Conservation (phyloP, 495 filamentous ascomycete species). For the Hypomontagnella monticulosa region DNA sequence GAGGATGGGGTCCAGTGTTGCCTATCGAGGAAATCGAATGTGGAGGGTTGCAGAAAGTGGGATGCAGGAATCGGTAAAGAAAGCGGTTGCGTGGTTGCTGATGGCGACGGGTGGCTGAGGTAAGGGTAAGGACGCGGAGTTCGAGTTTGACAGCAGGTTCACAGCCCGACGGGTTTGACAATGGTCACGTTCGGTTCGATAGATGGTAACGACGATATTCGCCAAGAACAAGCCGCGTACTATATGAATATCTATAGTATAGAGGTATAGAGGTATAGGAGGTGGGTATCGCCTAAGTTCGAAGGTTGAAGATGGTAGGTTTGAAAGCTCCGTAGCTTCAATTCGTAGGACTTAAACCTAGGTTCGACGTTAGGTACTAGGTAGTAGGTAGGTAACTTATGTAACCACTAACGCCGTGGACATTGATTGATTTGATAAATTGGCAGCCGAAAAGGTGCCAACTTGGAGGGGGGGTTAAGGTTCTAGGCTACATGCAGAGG, state of each 20-base stretch:
- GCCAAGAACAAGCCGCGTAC: slow-evolving; percentile 2
- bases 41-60: slow-evolving; percentile 24
- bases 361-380: no score
- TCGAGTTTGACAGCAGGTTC: slow-evolving; percentile 22
- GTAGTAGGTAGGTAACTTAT: no score
- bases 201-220: not conserved
- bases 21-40: slow-evolving; percentile 24
- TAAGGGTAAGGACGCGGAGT: slow-evolving; percentile 20
- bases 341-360: slow-evolving; percentile 8
- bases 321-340: slow-evolving; percentile 15
- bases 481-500: slow-evolving; percentile 27
- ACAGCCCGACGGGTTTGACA: slow-evolving; percentile 22
- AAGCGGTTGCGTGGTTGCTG: slow-evolving; percentile 18
- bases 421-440: not conserved
- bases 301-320: slow-evolving; percentile 26
- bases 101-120: slow-evolving; percentile 40
- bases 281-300: not conserved
- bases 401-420: no score
- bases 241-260: not conserved
- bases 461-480: slow-evolving; percentile 22
- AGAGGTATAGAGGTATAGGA: not conserved
- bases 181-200: slow-evolving; percentile 5
- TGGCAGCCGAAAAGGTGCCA: slow-evolving; percentile 23
- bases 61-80: slow-evolving; percentile 25
- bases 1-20: slow-evolving; percentile 9